Percentiles rank a stretch among this genome's conserved stretches.
Conservation (phyloP, 2,329 filamentous ascomycete species). For the Zalaria sp. region DNA sequence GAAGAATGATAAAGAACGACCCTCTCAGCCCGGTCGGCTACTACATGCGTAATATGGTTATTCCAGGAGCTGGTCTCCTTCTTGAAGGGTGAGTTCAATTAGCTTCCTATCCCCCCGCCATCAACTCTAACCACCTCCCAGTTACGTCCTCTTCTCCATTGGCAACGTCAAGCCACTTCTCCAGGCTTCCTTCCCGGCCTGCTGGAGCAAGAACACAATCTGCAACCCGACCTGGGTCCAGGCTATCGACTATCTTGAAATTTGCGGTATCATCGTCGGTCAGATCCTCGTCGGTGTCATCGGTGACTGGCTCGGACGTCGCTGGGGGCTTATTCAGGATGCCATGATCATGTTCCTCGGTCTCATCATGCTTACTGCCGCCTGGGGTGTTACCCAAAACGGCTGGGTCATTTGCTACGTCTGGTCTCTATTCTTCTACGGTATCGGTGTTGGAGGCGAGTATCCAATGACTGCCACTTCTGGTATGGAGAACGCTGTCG, state of each 20-base stretch:
- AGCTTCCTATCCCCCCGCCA: background rate
- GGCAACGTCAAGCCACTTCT: conserved; percentile 83
- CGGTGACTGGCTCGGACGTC: conserved; percentile 72
- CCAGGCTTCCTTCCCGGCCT: conserved; percentile 56
- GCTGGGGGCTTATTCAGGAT: conserved; percentile 93
- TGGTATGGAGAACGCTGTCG: conserved; percentile 81
- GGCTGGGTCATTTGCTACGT: conserved; percentile 97
- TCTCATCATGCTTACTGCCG: conserved; percentile 78
- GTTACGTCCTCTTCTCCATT: conserved; percentile 93
- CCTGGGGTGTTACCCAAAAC: conserved; percentile 72
- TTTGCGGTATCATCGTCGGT: conserved; percentile 87
- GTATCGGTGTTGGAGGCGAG: conserved; percentile 62
- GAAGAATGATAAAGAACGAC: conserved; percentile 72
- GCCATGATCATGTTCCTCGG: conserved; percentile 89
- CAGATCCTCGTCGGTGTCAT: conserved; percentile 77
- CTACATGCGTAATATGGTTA: conserved; percentile 82
- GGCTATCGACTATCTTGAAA: conserved; percentile 80
- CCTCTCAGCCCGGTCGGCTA: conserved; percentile 70
- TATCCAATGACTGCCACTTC: conserved; percentile 96
- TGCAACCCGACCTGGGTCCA: conserved; percentile 73
- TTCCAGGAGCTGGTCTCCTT: conserved; percentile 82
- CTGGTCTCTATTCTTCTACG: conserved; percentile 88
- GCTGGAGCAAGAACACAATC: conserved; percentile 51
- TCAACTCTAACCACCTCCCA: conserved; percentile 12
- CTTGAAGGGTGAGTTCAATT: conserved; percentile 53